Evolutionary conservation across 1,284 basidiomycete species (phyloP), one percentile per base, ranked within the genome.

Genomic region (Tilletia setariae): DNA sequence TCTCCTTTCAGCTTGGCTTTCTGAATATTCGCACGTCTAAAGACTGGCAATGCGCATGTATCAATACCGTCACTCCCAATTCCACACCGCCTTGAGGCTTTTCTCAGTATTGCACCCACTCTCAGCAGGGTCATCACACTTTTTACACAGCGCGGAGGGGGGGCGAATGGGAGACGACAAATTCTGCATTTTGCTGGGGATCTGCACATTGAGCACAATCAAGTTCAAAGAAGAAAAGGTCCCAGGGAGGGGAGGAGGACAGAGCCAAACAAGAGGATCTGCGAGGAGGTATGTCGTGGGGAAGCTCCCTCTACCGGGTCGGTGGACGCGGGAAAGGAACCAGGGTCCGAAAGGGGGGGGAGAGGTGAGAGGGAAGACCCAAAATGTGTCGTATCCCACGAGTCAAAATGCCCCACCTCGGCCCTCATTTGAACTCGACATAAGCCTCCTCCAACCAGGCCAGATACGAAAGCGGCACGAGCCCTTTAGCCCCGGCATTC

Each of bases 1-100:
- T 53, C n/a, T 53, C 51, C 9, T 44, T 13, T 28, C 40, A 63
- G 40, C 62, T 16, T 61, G 56, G 56, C 56, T 16, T 61, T 61
- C 56, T 61, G 56, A 61, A 15, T 7, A 13, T 23, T 6, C 35
- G 4, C 35, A 4, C 35, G 35, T 40, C 35, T 11, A 11, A 40
- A 40, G 6, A 4, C 35, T 40, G 35, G 35, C 11, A 6, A 11
- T 40, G 11, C 35, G 35, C 35, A 40, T 40, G 35, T 40, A 40
- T 11, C 35, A 11, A 40, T 40, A 49, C 19, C 46, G 19, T 6
- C 46, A 49, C 19, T 40, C 11, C 35, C 4, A 40, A 40, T 40
- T 11, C 35, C 4, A 6, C 35, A 40, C 35, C 35, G 11, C 35
- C 35, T 40, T 40, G 35, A 40, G 35, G 35, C 35, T 40, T 11